phyloP scores from a whole-genome alignment of 2,329 filamentous ascomycete species.

The Thelonectria rubi region DNA sequence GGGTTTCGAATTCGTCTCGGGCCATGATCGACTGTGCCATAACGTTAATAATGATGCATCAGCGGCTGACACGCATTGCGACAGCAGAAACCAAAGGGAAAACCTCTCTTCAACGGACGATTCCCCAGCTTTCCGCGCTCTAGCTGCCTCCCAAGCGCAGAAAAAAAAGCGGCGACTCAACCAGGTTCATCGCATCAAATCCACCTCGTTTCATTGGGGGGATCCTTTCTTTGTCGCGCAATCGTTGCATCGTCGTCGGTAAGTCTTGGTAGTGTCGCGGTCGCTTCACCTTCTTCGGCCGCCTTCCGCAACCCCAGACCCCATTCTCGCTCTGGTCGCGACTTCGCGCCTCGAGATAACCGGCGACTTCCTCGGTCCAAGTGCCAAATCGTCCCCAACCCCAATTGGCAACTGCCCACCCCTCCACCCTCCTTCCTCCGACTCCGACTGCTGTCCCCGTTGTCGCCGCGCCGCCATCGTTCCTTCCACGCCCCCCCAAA shows the following conservation, averaged over 20 bases:
- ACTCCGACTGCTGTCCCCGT: slow-evolving; percentile 28
- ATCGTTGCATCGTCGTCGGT: slow-evolving; percentile 32
- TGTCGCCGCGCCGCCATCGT: slow-evolving; percentile 3
- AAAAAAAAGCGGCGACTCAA: slow-evolving; percentile 35
- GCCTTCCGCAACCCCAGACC: slow-evolving; percentile 30
- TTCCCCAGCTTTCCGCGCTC: slow-evolving; percentile 37
- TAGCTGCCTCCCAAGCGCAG: slow-evolving; percentile 17
- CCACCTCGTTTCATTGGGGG: slow-evolving; percentile 41
- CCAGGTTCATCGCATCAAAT: slow-evolving; percentile 38
- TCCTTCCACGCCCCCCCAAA: slow-evolving; percentile 10
- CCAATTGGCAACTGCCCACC: slow-evolving; percentile 6
- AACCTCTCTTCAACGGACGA: slow-evolving; percentile 18
- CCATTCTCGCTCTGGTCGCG: background rate
- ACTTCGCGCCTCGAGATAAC: slow-evolving; percentile 21
- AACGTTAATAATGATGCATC: background rate
- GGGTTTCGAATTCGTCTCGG: background rate
- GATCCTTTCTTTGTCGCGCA: slow-evolving; percentile 27
- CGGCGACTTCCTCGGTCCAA: slow-evolving; percentile 43
- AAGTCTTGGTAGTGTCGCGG: background rate
- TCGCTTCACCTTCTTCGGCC: slow-evolving; percentile 36
- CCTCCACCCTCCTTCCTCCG: slow-evolving; percentile 16
- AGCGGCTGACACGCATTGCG: slow-evolving; percentile 20
- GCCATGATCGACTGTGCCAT: background rate
- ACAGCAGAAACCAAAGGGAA: slow-evolving; percentile 21
- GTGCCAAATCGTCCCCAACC: slow-evolving; percentile 13